phyloP scores from a whole-genome alignment of 2,329 filamentous ascomycete species.

The Fusarium pseudograminearum region DNA sequence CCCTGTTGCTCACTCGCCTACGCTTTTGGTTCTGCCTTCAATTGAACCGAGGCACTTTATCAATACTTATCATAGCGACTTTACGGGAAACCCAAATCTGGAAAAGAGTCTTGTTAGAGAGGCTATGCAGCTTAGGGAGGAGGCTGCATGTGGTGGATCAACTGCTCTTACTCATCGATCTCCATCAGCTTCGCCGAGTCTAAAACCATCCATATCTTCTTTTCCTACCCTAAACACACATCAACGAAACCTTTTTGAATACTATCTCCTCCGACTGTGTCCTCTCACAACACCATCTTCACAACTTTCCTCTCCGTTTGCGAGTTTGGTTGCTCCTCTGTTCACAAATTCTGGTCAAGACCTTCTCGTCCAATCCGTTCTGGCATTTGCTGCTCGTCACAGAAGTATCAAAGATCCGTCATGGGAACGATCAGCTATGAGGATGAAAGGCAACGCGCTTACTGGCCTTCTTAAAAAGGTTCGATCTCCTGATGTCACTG shows the following conservation, averaged over 20 bases:
- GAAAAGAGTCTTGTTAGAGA: slow-evolving; percentile 30
- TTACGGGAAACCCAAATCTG: slow-evolving; percentile 25
- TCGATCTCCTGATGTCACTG: slow-evolving; percentile 17
- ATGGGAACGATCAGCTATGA: slow-evolving; percentile 36
- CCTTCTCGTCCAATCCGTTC: slow-evolving; percentile 34
- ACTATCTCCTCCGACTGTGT: slow-evolving; percentile 40
- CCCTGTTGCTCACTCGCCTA: not conserved
- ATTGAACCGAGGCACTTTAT: slow-evolving; percentile 35
- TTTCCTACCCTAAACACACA: slow-evolving; percentile 25
- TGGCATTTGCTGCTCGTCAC: slow-evolving; percentile 41
- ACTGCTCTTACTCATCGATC: slow-evolving; percentile 7
- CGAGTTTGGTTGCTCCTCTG: slow-evolving; percentile 37
- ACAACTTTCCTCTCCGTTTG: slow-evolving; percentile 34
- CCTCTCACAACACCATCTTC: slow-evolving; percentile 41
- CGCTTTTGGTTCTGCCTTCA: not conserved
- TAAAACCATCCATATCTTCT: slow-evolving; percentile 19
- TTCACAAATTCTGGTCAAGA: slow-evolving; percentile 39
- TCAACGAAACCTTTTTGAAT: slow-evolving; percentile 36
- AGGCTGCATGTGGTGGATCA: not conserved
- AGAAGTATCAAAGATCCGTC: slow-evolving; percentile 32
- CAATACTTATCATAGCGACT: slow-evolving; percentile 39
- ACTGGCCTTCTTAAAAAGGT: slow-evolving; percentile 11
- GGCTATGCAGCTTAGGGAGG: slow-evolving; percentile 22
- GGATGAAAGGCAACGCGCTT: slow-evolving; percentile 38
- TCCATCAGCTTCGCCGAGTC: not conserved